Percentiles rank a stretch among this genome's conserved stretches.
These are phyloP conservation scores for Aspergillus melleus DNA, from an alignment of 2,329 filamentous ascomycete species.

Conservation along the genomic window DNA sequence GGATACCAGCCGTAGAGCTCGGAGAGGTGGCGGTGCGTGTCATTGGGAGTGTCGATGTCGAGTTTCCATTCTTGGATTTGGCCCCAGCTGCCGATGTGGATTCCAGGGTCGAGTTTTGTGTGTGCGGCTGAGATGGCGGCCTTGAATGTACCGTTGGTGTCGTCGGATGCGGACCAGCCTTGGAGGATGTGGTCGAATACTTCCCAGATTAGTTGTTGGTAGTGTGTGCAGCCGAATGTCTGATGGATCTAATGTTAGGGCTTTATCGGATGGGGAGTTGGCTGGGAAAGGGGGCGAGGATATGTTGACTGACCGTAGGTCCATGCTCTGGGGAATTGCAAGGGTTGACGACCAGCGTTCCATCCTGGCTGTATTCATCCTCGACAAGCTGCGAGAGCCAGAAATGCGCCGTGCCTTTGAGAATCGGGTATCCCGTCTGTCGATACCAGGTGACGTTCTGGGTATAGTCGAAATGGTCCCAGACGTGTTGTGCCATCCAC, in stretches of 20 bases:
- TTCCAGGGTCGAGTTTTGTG: conserved; percentile 18
- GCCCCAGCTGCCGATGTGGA: conserved; percentile 45
- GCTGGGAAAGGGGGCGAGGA: not conserved
- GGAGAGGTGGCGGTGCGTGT: conserved; percentile 56
- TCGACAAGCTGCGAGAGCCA: conserved; percentile 56
- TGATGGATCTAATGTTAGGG: not conserved
- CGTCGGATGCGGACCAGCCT: conserved; percentile 33
- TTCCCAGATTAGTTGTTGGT: conserved; percentile 35
- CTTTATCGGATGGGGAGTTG: not conserved
- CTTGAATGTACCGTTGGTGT: conserved; percentile 21
- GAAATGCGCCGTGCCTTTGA: conserved; percentile 57
- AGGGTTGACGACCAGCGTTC: conserved; percentile 56
- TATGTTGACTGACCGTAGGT: conserved; percentile 33
- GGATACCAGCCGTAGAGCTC: conserved; percentile 60
- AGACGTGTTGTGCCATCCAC: conserved; percentile 63
- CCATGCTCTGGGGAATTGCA: conserved; percentile 62
- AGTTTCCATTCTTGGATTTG: conserved; percentile 56
- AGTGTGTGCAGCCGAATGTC: conserved; percentile 28
- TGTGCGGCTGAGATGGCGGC: conserved; percentile 8
- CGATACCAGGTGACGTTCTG: conserved; percentile 49
- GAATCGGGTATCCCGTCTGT: conserved; percentile 51
- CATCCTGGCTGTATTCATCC: conserved; percentile 53
- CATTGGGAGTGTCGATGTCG: conserved; percentile 41
- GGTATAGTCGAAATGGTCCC: conserved; percentile 58
- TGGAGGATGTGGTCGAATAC: conserved; percentile 42